Evolutionary conservation across 352 stramenopile species (phyloP).

Genomic region (Pythium monospermum): DNA sequence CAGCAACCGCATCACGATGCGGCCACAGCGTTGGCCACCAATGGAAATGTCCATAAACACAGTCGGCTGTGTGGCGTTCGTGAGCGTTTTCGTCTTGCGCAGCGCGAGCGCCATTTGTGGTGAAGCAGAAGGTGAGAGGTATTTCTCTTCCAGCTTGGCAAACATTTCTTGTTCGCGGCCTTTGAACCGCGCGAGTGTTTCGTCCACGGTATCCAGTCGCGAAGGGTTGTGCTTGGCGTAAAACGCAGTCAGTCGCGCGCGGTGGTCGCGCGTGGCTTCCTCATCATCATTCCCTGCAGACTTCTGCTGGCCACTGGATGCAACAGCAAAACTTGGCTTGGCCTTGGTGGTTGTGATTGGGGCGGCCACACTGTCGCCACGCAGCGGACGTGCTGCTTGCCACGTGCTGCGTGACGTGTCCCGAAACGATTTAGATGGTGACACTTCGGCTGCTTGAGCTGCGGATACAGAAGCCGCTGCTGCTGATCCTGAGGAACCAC

Average conservation of each 20-base stretch:
- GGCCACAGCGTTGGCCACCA: conserved; percentile 63
- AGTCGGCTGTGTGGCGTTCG: conserved; percentile 63
- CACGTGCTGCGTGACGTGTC: conserved; percentile 24
- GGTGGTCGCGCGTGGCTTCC: conserved; percentile 21
- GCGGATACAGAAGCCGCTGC: not conserved
- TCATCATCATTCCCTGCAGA: not conserved
- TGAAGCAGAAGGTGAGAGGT: conserved; percentile 34
- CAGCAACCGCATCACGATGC: conserved; percentile 94
- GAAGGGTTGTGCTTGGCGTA: conserved; percentile 66
- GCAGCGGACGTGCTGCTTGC: conserved; percentile 23
- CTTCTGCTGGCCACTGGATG: too few relatives aligned
- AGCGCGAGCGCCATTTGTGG: conserved; percentile 28
- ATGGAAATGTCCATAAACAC: conserved; percentile 96
- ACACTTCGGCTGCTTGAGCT: not conserved
- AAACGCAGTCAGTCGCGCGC: conserved; percentile 45
- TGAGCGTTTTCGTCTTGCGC: conserved; percentile 47
- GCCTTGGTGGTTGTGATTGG: not conserved
- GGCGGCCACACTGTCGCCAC: conserved; percentile 6
- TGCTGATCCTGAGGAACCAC: too few relatives aligned
- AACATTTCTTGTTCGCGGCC: conserved; percentile 67
- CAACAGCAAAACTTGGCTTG: too few relatives aligned
- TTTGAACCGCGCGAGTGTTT: conserved; percentile 47
- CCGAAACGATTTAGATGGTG: conserved; percentile 27
- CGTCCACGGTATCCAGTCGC: conserved; percentile 48
- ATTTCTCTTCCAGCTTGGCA: conserved; percentile 60